Base-by-base conservation (phyloP, 805 yeast species). In the Cyberlindnera misumaiensis region DNA sequence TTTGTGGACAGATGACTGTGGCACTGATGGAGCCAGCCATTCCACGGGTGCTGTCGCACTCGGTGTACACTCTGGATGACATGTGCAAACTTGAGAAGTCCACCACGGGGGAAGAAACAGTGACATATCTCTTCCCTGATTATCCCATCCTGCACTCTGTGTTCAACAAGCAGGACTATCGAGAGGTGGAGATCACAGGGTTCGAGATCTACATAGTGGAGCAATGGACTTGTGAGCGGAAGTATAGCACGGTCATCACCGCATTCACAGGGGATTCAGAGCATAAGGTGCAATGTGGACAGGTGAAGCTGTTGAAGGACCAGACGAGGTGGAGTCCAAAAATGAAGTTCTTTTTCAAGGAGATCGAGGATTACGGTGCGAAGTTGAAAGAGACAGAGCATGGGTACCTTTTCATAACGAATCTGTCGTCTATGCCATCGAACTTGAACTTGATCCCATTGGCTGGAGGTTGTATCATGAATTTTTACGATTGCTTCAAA, bases 201-300 rank as follows among this genome's bases (percentile, higher is more conserved):
- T 87, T 83, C 55, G 97, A 93, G 59, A 73, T 84, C 12, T 93
- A 93, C 57, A 68, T 93, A 28, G 95, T 90, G 10, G 97, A 93
- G 58, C 97, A 90, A 59, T 93, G 98, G 98, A 81, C 84, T 3
- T 70, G 82, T 26, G 80, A 79, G 42, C 67, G 97, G 32, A 67
- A 73, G 30, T 63, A 77, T 11, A 78, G 84, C 18, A 70, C 82
- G 1, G 69, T 83, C 5, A 80, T 90, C 13, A 77, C 93, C 1
- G 76, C 90, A 1, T 93, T 74, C 58, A 90, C 97, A 0, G 98
- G 98, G 3, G 84, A 87, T 53, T 55, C 74, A 5, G 66, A 67
- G n/a, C 84, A 87, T 48, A 61, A 62, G 22, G 72, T 87, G 0
- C 59, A 66, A 14, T 95, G 80, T 2, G 75, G 73, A 27, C 70